Conservation (phyloP, 805 yeast genomes). For the Sporopachydermia quercuum region DNA sequence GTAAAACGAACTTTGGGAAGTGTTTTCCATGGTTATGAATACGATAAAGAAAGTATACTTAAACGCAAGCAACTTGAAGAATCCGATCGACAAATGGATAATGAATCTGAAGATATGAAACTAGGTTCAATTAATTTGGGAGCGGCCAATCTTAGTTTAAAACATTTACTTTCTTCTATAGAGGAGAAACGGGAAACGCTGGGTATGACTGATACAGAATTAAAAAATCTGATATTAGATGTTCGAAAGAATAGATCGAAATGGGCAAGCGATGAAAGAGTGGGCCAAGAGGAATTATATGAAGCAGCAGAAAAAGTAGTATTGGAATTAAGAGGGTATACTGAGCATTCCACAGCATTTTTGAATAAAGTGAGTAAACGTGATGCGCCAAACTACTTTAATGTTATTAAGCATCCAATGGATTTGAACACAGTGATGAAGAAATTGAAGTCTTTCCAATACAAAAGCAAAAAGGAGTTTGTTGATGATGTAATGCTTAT, state of each 20-base stretch:
- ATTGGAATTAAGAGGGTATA: constrained; percentile 72
- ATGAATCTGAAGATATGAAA: constrained; percentile 13
- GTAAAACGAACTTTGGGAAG: constrained; percentile 38
- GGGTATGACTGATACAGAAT: constrained; percentile 60
- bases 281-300: constrained; percentile 95
- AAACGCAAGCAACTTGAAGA: constrained; percentile 68
- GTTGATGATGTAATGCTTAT: constrained; percentile 92
- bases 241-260: constrained; percentile 91
- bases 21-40: constrained; percentile 52
- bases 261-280: constrained; percentile 87
- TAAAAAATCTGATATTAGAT: constrained; percentile 75
- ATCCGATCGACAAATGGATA: constrained; percentile 51
- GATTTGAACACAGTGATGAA: constrained; percentile 90
- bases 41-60: constrained; percentile 55
- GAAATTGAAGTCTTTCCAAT: constrained; percentile 70
- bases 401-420: constrained; percentile 87
- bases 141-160: constrained; percentile 63
- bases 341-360: constrained; percentile 95
- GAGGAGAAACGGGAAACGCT: constrained; percentile 69
- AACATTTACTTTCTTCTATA: constrained; percentile 65
- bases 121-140: constrained; percentile 35
- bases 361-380: constrained; percentile 91
- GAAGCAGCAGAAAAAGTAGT: constrained; percentile 97
- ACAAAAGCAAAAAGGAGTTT: constrained; percentile 73
- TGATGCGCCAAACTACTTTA: constrained; percentile 94